Conservation (phyloP, 495 filamentous ascomycete genomes). For the Penicillium waksmanii region DNA sequence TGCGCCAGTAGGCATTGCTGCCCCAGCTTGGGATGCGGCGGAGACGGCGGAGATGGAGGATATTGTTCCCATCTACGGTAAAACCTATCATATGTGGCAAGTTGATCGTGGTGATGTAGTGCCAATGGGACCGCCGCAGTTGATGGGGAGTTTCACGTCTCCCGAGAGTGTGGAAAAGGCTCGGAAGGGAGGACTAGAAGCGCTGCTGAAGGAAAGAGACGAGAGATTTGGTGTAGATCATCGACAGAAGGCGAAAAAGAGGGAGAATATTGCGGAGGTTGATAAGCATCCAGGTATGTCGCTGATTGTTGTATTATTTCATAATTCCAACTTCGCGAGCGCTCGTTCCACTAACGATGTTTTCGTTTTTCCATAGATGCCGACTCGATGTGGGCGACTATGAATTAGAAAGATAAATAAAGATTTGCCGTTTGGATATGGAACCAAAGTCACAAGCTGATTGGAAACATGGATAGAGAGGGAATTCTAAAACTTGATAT, state of each 20-base stretch:
- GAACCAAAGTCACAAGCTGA: no score
- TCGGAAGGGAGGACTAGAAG: constrained; percentile 61
- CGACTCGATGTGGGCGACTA: constrained; percentile 49
- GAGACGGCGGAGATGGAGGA: constrained; percentile 82
- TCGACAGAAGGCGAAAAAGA: constrained; percentile 62
- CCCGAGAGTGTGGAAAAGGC: constrained; percentile 60
- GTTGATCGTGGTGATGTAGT: constrained; percentile 76
- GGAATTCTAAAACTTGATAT: not conserved
- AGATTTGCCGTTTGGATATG: no score
- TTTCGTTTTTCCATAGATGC: constrained; percentile 38
- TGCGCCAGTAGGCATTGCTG: constrained; percentile 58
- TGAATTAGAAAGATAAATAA: not conserved
- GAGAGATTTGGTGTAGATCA: constrained; percentile 63
- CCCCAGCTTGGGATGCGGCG: constrained; percentile 67
- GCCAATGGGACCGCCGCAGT: constrained; percentile 71
- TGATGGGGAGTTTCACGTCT: constrained; percentile 76
- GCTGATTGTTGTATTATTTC: not conserved
- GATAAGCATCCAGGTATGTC: constrained; percentile 58
- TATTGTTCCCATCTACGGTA: constrained; percentile 75
- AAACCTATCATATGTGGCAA: constrained; percentile 91
- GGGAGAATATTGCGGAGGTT: constrained; percentile 62
- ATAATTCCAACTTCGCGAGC: not conserved
- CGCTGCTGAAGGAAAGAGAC: constrained; percentile 66
- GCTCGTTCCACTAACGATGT: constrained; percentile 11
- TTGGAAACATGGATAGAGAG: no score